Percentiles rank a stretch among this genome's conserved stretches.
Conservation (phyloP, 345 rosid species). For the Pistacia vera region DNA sequence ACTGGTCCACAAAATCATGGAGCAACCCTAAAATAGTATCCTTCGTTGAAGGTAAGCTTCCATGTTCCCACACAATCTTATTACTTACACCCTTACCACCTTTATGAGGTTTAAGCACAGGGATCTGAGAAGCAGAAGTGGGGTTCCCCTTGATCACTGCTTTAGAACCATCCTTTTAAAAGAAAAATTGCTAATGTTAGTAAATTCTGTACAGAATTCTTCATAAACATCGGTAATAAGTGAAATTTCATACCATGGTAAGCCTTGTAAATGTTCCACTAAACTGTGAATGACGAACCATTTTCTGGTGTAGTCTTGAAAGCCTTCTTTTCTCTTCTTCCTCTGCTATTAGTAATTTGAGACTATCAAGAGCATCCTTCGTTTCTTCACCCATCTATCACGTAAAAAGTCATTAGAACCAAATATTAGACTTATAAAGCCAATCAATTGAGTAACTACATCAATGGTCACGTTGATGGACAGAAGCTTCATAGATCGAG, state of each 20-base stretch:
- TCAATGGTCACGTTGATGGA: neutral
- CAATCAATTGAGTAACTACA: constrained; percentile 10
- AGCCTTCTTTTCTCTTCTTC: too few relatives aligned
- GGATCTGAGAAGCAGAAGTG: constrained; percentile 39
- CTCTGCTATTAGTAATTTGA: too few relatives aligned
- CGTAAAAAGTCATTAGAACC: constrained; percentile 5
- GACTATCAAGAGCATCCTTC: too few relatives aligned
- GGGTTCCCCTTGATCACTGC: constrained; percentile 72
- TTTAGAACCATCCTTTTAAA: constrained; percentile 82
- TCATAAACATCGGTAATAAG: constrained; percentile 6
- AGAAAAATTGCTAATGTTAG: constrained; percentile 8
- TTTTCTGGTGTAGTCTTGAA: too few relatives aligned
- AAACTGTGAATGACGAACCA: too few relatives aligned
- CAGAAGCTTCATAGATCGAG: neutral
- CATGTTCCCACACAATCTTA: constrained; percentile 67
- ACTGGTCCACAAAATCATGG: constrained; percentile 78
- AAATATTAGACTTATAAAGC: neutral
- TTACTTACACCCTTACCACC: constrained; percentile 46
- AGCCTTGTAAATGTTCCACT: constrained; percentile 34
- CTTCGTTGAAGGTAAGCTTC: constrained; percentile 48
- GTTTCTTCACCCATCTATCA: constrained; percentile 31
- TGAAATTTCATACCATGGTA: constrained; percentile 60
- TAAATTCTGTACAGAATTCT: constrained; percentile 11
- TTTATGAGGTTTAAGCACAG: constrained; percentile 45
- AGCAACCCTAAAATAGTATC: constrained; percentile 59